These are phyloP conservation scores for Meyerozyma elateridarum DNA, from an alignment of 1,139 yeast genomes.

Conservation along the genomic window DNA sequence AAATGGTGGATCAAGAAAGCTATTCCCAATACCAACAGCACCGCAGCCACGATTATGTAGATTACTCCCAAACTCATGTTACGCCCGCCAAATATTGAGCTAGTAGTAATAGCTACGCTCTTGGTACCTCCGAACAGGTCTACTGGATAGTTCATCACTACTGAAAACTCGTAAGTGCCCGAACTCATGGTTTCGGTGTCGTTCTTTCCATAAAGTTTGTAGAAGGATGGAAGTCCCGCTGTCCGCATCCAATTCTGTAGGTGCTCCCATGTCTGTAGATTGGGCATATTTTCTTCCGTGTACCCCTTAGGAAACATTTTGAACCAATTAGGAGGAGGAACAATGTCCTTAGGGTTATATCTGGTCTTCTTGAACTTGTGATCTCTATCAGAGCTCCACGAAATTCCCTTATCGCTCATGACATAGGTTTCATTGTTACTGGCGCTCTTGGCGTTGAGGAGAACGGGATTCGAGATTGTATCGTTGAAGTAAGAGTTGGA, in stretches of 20 bases:
- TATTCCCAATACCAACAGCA: constrained; percentile 43
- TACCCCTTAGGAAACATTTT: constrained; percentile 66
- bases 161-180: constrained; percentile 57
- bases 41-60: constrained; percentile 59
- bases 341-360: constrained; percentile 54
- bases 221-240: constrained; percentile 67
- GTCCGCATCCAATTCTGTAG: constrained; percentile 83
- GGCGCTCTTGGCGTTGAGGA: constrained; percentile 38
- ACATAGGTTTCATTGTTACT: constrained; percentile 39
- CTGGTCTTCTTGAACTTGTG: constrained; percentile 54
- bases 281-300: constrained; percentile 59
- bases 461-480: constrained; percentile 48
- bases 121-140: constrained; percentile 66
- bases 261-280: constrained; percentile 29
- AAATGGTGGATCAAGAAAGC: constrained; percentile 45
- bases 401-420: constrained; percentile 53
- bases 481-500: constrained; percentile 77
- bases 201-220: constrained; percentile 62
- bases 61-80: constrained; percentile 64
- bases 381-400: constrained; percentile 62
- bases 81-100: constrained; percentile 65
- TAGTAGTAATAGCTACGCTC: constrained; percentile 61
- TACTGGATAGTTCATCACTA: constrained; percentile 69
- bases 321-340: constrained; percentile 78
- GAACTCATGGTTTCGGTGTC: constrained; percentile 42